These are phyloP conservation scores for Thielaviopsis populi DNA, from an alignment of 2,329 filamentous ascomycete genomes.

Conservation along the genomic window DNA sequence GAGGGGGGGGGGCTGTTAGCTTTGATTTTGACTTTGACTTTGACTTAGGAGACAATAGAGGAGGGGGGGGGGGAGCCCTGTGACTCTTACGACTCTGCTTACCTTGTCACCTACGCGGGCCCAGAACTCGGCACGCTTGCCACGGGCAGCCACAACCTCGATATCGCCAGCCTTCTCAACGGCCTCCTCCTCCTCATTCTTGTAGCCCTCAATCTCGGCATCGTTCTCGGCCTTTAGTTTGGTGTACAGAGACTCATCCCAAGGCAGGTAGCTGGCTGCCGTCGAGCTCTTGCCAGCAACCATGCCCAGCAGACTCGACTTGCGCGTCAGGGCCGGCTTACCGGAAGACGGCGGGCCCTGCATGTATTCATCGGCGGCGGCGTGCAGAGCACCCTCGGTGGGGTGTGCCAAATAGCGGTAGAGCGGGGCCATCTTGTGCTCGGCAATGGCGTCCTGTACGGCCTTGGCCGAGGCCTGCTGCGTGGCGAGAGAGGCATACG, in stretches of 20 bases:
- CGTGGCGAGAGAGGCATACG: constrained; percentile 47
- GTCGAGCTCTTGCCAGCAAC: constrained; percentile 55
- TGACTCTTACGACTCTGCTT: too few relatives aligned
- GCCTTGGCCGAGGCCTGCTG: constrained; percentile 59
- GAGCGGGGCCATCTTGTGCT: constrained; percentile 77
- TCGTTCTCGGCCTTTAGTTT: constrained; percentile 63
- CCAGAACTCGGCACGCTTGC: constrained; percentile 93
- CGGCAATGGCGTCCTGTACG: constrained; percentile 66
- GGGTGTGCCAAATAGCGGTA: constrained; percentile 76
- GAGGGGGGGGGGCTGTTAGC: too few relatives aligned
- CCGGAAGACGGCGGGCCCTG: constrained; percentile 21
- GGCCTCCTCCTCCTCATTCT: constrained; percentile 86
- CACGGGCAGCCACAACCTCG: constrained; percentile 79
- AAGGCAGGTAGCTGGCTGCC: constrained; percentile 55
- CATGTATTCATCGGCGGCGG: constrained; percentile 35
- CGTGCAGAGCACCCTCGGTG: constrained; percentile 67
- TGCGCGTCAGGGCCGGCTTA: constrained; percentile 45
- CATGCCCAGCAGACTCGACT: constrained; percentile 58
- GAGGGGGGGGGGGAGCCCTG: too few relatives aligned
- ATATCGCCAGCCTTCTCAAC: constrained; percentile 93
- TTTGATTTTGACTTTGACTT: too few relatives aligned
- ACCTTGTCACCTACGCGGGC: constrained; percentile 94
- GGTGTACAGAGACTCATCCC: constrained; percentile 82
- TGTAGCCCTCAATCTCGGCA: constrained; percentile 56
- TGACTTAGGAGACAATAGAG: too few relatives aligned